Percentiles rank a stretch among this genome's conserved stretches.
These are phyloP conservation scores for Leccinum obscurum DNA, from an alignment of 768 basidiomycete genomes.

Conservation along the genomic window DNA sequence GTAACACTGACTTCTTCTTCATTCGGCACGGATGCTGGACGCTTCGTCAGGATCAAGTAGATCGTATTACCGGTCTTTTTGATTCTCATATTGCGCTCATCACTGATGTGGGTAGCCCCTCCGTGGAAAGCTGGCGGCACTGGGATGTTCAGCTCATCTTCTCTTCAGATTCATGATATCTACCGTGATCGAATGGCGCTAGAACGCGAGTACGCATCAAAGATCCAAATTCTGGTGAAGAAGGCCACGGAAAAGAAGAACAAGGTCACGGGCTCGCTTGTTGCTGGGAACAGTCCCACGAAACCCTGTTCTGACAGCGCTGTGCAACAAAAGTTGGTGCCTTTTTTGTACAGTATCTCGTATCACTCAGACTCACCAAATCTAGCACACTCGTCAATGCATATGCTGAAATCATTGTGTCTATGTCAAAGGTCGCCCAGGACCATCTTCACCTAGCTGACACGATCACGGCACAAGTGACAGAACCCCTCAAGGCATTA, in stretches of 20 bases:
- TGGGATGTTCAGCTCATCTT: conserved; percentile 2
- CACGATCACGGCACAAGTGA: conserved; percentile 54
- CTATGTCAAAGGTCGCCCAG: conserved; percentile 59
- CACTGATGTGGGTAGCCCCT: conserved; percentile 51
- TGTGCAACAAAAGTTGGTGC: conserved; percentile 54
- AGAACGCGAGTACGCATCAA: conserved; percentile 78
- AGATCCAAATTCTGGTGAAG: conserved; percentile 63
- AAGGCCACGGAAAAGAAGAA: conserved; percentile 72
- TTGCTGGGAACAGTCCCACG: conserved; percentile 68
- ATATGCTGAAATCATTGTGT: conserved; percentile 64
- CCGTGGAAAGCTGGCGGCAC: background rate
- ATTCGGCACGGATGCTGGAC: conserved; percentile 10
- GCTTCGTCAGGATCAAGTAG: conserved; percentile 64
- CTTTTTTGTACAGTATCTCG: background rate
- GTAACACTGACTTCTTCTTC: conserved; percentile 35
- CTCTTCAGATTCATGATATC: conserved; percentile 65
- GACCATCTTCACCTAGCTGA: conserved; percentile 73
- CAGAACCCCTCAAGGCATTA: conserved; percentile 59
- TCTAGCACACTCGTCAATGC: conserved; percentile 72
- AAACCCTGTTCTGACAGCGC: conserved; percentile 56
- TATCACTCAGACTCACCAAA: conserved; percentile 9
- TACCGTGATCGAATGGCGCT: conserved; percentile 64
- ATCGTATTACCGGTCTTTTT: conserved; percentile 55
- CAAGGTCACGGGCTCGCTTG: conserved; percentile 52
- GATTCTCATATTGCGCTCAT: conserved; percentile 67